Evolutionary conservation across 2,329 filamentous ascomycete species (phyloP).

Genomic region (Pseudopyrenochaeta lycopersici): DNA sequence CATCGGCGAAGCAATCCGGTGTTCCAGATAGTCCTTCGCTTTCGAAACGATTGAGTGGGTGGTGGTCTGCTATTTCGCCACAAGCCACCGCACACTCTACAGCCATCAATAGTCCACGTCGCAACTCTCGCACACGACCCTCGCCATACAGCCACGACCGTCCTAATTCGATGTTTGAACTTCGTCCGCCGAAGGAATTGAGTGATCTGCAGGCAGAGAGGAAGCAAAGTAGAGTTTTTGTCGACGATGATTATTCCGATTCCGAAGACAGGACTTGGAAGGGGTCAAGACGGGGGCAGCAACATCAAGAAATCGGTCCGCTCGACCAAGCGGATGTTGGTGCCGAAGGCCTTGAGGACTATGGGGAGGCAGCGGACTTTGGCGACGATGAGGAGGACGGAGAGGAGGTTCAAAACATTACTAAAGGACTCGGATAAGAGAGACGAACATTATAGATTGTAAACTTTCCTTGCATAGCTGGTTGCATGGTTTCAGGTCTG

Average conservation of each 20-base stretch:
- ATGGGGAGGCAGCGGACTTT: conserved; percentile 26
- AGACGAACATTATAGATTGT: conserved; percentile 8
- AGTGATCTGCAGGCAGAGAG: conserved; percentile 20
- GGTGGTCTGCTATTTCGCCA: conserved; percentile 46
- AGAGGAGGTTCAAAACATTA: conserved; percentile 20
- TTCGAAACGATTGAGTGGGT: conserved; percentile 43
- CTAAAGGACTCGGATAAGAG: conserved; percentile 21
- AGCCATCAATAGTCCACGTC: conserved; percentile 8
- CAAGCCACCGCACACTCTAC: conserved; percentile 14
- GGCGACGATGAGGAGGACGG: conserved; percentile 30
- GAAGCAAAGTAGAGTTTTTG: conserved; percentile 54
- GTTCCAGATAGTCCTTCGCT: conserved; percentile 41
- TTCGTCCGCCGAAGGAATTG: conserved; percentile 38
- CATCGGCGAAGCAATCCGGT: not conserved
- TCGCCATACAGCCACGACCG: conserved; percentile 33
- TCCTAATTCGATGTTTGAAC: conserved; percentile 49
- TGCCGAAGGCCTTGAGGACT: conserved; percentile 11
- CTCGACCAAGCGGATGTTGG: conserved; percentile 18
- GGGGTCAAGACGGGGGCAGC: conserved; percentile 8
- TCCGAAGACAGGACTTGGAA: not conserved
- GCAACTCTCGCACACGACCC: conserved; percentile 14
- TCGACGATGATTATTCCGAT: conserved; percentile 43
- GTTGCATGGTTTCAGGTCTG: not conserved
- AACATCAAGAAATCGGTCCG: conserved; percentile 13
- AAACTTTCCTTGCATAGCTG: not conserved